Evolutionary conservation across 768 basidiomycete genomes (phyloP).

Genomic region (Kondoa malvinella): DNA sequence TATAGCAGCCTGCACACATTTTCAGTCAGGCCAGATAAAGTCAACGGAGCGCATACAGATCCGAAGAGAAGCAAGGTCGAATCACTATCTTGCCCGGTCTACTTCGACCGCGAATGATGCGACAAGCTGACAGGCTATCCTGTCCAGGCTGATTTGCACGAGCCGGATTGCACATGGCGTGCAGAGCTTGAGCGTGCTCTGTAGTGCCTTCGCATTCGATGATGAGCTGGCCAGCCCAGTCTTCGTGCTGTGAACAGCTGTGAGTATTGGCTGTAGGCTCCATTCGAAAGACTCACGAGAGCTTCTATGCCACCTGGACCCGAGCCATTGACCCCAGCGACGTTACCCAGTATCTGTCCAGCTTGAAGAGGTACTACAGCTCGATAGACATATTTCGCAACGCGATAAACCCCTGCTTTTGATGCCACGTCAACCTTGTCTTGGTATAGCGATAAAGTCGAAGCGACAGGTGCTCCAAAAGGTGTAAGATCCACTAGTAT

Average conservation of each 20-base stretch:
- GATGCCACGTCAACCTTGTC: neutral
- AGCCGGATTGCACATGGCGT: neutral
- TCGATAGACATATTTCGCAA: constrained; percentile 21
- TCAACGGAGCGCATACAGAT: neutral
- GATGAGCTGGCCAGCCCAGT: constrained; percentile 21
- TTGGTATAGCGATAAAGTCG: neutral
- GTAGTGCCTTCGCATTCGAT: constrained; percentile 26
- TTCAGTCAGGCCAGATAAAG: neutral
- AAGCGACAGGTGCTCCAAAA: no score
- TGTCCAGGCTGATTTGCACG: neutral
- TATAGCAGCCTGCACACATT: neutral
- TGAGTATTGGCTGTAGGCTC: neutral
- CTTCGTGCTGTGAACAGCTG: constrained; percentile 9
- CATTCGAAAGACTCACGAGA: neutral
- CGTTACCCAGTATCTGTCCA: constrained; percentile 14
- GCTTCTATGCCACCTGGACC: constrained; percentile 22
- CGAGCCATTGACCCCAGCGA: neutral
- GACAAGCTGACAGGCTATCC: neutral
- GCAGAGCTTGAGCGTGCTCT: constrained; percentile 21
- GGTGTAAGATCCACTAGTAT: neutral
- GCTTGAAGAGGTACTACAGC: constrained; percentile 12
- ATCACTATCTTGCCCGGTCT: neutral
- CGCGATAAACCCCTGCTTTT: neutral
- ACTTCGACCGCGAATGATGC: neutral
- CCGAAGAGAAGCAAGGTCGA: neutral